A percentile compares a stretch with the other conserved stretches of the same genome.
phyloP scores from a whole-genome alignment of 2,329 filamentous ascomycete species.

The Endoconidiophora laricicola region DNA sequence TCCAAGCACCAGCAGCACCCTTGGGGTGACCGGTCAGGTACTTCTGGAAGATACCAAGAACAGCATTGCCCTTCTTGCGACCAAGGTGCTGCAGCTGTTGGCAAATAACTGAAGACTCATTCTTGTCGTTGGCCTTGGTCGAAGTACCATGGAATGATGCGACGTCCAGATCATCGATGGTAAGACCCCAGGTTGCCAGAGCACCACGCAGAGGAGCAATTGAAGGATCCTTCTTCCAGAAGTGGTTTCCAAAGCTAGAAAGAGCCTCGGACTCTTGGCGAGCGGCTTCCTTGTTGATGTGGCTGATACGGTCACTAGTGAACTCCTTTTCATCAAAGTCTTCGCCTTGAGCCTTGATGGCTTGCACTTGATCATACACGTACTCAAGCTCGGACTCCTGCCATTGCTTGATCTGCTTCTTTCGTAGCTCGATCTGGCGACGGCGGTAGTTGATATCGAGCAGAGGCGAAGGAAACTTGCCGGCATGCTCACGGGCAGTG shows the following conservation, averaged over 20 bases:
- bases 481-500: constrained; percentile 74
- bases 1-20: constrained; percentile 97
- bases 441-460: constrained; percentile 96
- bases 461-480: constrained; percentile 87
- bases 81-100: constrained; percentile 91
- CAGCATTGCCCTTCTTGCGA: constrained; percentile 87
- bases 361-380: constrained; percentile 78
- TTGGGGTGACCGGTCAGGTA: constrained; percentile 97
- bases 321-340: constrained; percentile 72
- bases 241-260: constrained; percentile 87
- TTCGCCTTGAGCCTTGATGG: constrained; percentile 65
- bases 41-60: constrained; percentile 97
- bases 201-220: constrained; percentile 94
- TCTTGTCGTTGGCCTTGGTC: constrained; percentile 98
- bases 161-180: constrained; percentile 85
- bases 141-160: constrained; percentile 98
- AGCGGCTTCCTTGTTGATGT: constrained; percentile 72
- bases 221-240: constrained; percentile 90
- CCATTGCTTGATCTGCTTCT: constrained; percentile 90
- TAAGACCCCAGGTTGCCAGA: constrained; percentile 93
- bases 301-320: constrained; percentile 63
- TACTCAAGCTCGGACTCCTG: constrained; percentile 89
- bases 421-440: constrained; percentile 84
- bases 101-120: constrained; percentile 94
- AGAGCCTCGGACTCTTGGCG: constrained; percentile 89